Evolutionary conservation across 768 basidiomycete genomes (phyloP).

Genomic region (Amanita pallidorosea): DNA sequence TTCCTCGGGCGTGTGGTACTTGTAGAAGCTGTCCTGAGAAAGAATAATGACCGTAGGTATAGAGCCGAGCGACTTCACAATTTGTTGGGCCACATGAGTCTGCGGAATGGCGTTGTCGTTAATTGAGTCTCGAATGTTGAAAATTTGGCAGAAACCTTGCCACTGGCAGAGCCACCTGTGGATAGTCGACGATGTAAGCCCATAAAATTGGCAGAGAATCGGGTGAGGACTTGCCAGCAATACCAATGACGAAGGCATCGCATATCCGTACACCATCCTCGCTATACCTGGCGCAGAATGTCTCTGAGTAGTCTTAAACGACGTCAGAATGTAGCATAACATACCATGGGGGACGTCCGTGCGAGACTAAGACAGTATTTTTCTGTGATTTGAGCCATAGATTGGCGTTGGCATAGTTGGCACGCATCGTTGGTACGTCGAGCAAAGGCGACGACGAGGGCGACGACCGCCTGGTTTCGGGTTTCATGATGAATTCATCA

Average conservation of each 20-base stretch:
- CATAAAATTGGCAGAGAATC: background rate
- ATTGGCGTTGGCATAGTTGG: constrained; percentile 6
- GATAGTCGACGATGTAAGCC: constrained; percentile 3
- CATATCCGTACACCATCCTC: constrained; percentile 59
- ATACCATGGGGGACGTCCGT: constrained; percentile 81
- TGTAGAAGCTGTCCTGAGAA: constrained; percentile 97
- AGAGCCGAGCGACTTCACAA: constrained; percentile 70
- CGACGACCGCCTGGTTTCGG: background rate
- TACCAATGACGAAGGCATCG: constrained; percentile 77
- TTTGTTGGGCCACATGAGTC: constrained; percentile 82
- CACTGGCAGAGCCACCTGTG: constrained; percentile 76
- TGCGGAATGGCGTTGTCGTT: constrained; percentile 15
- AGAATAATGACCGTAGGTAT: constrained; percentile 86
- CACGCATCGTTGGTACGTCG: constrained; percentile 6
- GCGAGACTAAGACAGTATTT: constrained; percentile 73
- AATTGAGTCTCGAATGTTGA: background rate
- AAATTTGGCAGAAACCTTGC: constrained; percentile 44
- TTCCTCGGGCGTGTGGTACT: constrained; percentile 67
- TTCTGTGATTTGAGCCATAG: constrained; percentile 38
- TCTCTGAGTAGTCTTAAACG: constrained; percentile 5
- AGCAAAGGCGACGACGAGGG: constrained; percentile 2
- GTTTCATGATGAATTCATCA: constrained; percentile 10
- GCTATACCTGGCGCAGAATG: constrained; percentile 47
- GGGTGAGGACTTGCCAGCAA: constrained; percentile 51
- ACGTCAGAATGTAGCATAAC: background rate